Evolutionary conservation across 805 yeast species (phyloP).

Genomic region (Saturnispora saitoi): DNA sequence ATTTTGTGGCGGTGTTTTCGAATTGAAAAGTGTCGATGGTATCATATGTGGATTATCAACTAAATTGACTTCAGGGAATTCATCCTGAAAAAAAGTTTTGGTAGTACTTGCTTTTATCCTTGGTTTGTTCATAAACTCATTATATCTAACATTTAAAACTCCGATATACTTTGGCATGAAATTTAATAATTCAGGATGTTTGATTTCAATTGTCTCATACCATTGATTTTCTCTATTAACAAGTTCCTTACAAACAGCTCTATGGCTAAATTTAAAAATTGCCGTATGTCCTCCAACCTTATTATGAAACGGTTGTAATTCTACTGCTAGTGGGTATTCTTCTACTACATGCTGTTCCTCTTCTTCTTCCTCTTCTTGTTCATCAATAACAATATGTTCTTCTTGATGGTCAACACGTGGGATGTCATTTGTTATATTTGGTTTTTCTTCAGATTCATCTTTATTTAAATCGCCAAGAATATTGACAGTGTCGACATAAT

Average conservation of each 20-base stretch:
- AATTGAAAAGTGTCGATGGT: constrained; percentile 64
- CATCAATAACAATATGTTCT: not conserved
- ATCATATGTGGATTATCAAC: constrained; percentile 90
- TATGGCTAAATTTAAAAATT: constrained; percentile 79
- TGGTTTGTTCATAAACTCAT: constrained; percentile 22
- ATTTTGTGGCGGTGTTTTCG: not conserved
- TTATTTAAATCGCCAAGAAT: not conserved
- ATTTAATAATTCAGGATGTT: constrained; percentile 64
- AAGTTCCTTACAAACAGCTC: constrained; percentile 90
- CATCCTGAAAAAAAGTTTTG: not conserved
- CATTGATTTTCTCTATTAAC: constrained; percentile 84
- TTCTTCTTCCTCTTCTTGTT: not conserved
- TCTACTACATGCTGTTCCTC: constrained; percentile 19
- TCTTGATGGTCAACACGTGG: not conserved
- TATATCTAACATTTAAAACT: constrained; percentile 82
- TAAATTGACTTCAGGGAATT: constrained; percentile 72
- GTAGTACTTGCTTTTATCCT: not conserved
- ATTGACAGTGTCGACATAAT: not conserved
- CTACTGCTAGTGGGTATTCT: constrained; percentile 70
- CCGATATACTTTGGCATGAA: constrained; percentile 96
- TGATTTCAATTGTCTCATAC: constrained; percentile 80
- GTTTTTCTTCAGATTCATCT: not conserved
- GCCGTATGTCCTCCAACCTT: constrained; percentile 99
- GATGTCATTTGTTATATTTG: not conserved
- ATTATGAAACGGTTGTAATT: constrained; percentile 81